phyloP scores from a whole-genome alignment of 108 stramenopile genomes.

The Halocafeteria seosinensis region DNA sequence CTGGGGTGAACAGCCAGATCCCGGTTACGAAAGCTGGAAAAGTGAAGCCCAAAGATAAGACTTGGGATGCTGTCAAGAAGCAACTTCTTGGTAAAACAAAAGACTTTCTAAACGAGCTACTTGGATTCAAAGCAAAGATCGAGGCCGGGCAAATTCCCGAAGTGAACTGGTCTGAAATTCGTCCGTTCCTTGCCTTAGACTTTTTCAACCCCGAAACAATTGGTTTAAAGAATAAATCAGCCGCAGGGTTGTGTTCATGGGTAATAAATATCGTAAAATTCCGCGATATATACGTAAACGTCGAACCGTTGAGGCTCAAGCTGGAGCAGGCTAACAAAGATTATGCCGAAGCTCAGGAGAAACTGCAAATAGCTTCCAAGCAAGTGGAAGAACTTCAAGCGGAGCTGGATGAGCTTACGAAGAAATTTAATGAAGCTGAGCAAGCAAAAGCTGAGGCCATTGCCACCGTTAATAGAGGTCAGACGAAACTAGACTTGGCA shows the following conservation, averaged over 20 bases:
- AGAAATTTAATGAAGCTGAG: conserved; percentile 31
- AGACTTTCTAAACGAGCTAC: conserved; percentile 52
- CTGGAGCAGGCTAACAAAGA: conserved; percentile 39
- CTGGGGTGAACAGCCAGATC: conserved; percentile 34
- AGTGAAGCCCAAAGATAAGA: conserved; percentile 42
- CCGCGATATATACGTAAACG: conserved; percentile 53
- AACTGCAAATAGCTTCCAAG: conserved; percentile 31
- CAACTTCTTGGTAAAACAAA: conserved; percentile 52
- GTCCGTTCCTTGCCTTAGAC: conserved; percentile 44
- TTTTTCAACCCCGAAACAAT: conserved; percentile 54
- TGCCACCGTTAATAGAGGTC: conserved; percentile 33
- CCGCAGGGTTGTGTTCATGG: conserved; percentile 53
- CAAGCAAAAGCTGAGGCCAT: conserved; percentile 42
- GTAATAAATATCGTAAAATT: conserved; percentile 57
- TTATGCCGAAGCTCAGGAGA: conserved; percentile 17
- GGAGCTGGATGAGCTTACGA: conserved; percentile 35
- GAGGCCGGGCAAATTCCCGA: conserved; percentile 38
- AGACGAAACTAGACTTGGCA: conserved; percentile 53
- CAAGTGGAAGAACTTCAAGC: conserved; percentile 40
- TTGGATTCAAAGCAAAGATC: conserved; percentile 44
- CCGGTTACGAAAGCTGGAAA: conserved; percentile 44
- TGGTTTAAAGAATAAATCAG: conserved; percentile 48
- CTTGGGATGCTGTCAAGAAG: conserved; percentile 60
- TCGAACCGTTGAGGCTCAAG: conserved; percentile 54
- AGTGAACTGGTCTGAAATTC: conserved; percentile 49